Evolutionary conservation across 495 filamentous ascomycete genomes (phyloP).

Genomic region (Neurospora pannonica): DNA sequence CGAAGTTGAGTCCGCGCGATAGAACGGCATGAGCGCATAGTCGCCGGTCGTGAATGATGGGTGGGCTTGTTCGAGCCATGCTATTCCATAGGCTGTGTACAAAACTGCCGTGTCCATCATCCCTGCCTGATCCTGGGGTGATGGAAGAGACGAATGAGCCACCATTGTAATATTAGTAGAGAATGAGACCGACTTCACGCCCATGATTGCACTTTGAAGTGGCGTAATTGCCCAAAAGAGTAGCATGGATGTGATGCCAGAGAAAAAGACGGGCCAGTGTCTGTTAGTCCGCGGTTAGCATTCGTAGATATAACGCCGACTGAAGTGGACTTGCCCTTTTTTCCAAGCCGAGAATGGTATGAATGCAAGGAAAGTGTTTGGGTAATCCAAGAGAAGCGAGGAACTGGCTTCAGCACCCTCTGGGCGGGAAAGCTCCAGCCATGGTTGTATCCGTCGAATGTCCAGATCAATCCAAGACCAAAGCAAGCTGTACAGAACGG

Average conservation of each 20-base stretch:
- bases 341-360: constrained; percentile 33
- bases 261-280: not conserved
- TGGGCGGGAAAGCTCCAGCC: constrained; percentile 32
- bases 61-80: constrained; percentile 28
- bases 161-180: not conserved
- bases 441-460: constrained; percentile 38
- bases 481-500: constrained; percentile 33
- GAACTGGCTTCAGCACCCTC: constrained; percentile 28
- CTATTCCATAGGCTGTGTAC: constrained; percentile 23
- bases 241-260: not conserved
- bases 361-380: constrained; percentile 37
- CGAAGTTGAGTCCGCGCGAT: accelerated
- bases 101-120: constrained; percentile 19
- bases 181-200: not conserved
- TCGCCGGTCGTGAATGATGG: constrained; percentile 30
- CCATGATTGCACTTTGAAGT: not conserved
- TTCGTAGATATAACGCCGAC: too few relatives aligned
- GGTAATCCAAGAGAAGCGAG: constrained; percentile 39
- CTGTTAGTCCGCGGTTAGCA: too few relatives aligned
- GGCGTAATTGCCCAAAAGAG: not conserved
- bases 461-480: constrained; percentile 41
- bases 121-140: constrained; percentile 27
- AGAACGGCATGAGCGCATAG: constrained; percentile 3
- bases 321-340: constrained; percentile 27
- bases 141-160: not conserved